These are phyloP conservation scores for Komagataella kurtzmanii DNA, from an alignment of 805 yeast species.

Conservation along the genomic window DNA sequence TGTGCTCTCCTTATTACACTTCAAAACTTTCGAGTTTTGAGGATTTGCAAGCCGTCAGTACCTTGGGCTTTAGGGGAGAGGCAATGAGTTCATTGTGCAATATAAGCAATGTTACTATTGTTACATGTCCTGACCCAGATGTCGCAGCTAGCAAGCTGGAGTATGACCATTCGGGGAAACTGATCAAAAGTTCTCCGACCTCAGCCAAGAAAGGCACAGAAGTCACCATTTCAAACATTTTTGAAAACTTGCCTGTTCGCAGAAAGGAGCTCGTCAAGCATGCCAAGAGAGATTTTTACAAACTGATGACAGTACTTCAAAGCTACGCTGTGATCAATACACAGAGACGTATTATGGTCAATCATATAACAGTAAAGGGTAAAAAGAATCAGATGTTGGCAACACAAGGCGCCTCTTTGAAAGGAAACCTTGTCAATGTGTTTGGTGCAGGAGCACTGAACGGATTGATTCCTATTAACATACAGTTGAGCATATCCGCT, in stretches of 20 bases:
- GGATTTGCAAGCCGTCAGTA: slow-evolving; percentile 32
- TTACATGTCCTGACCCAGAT: slow-evolving; percentile 30
- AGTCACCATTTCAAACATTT: slow-evolving; percentile 43
- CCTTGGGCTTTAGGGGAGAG: slow-evolving; percentile 74
- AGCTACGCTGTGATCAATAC: slow-evolving; percentile 52
- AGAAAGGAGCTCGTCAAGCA: slow-evolving; percentile 59
- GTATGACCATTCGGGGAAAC: slow-evolving; percentile 41
- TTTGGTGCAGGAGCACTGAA: slow-evolving; percentile 57
- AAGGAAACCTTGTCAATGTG: slow-evolving; percentile 48
- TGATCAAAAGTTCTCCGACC: slow-evolving; percentile 20
- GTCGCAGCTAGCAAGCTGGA: slow-evolving; percentile 49
- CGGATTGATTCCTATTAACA: slow-evolving; percentile 39
- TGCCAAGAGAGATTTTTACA: slow-evolving; percentile 56
- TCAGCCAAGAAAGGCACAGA: slow-evolving; percentile 63
- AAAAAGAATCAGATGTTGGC: slow-evolving; percentile 43
- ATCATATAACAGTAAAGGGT: slow-evolving; percentile 32
- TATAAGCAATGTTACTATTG: slow-evolving; percentile 31
- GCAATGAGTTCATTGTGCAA: slow-evolving; percentile 63
- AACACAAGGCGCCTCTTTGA: slow-evolving; percentile 39
- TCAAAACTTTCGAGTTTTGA: slow-evolving; percentile 49
- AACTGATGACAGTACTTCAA: slow-evolving; percentile 49
- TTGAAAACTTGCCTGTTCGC: slow-evolving; percentile 70
- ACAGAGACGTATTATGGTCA: slow-evolving; percentile 44
- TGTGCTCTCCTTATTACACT: slow-evolving; percentile 55
- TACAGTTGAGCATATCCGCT: slow-evolving; percentile 22